Evolutionary conservation across 2,329 filamentous ascomycete species (phyloP).

Genomic region (Fusarium fracticaudum): DNA sequence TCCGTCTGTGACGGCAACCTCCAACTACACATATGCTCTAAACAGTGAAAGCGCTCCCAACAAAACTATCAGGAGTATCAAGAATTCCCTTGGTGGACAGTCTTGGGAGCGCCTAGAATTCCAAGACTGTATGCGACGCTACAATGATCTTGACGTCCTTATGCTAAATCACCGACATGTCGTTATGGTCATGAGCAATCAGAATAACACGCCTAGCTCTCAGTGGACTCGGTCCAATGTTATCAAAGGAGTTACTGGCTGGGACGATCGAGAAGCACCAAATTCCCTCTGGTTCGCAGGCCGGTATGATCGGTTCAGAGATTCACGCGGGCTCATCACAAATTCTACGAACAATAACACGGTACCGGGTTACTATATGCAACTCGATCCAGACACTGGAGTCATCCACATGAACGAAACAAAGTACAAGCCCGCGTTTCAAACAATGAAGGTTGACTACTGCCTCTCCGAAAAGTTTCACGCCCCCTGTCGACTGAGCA

Average conservation of each 20-base stretch:
- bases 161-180: background rate
- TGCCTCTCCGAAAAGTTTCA: background rate
- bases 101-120: background rate
- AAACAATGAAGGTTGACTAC: background rate
- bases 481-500: background rate
- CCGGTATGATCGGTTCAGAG: accelerated
- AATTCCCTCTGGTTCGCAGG: background rate
- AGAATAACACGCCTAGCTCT: background rate
- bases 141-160: background rate
- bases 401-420: background rate
- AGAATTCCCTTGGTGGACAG: background rate
- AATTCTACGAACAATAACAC: background rate
- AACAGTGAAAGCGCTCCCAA: too few species aligned
- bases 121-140: background rate
- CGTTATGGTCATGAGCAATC: background rate
- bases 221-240: background rate
- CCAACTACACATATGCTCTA: background rate
- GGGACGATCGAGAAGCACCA: background rate
- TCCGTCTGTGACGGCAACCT: background rate
- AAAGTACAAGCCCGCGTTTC: background rate
- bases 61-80: background rate
- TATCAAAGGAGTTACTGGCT: background rate
- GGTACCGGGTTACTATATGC: background rate
- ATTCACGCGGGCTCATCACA: background rate
- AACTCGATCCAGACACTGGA: background rate